Evolutionary conservation across 345 rosid genomes (phyloP).

Genomic region (Lepidium didymum): DNA sequence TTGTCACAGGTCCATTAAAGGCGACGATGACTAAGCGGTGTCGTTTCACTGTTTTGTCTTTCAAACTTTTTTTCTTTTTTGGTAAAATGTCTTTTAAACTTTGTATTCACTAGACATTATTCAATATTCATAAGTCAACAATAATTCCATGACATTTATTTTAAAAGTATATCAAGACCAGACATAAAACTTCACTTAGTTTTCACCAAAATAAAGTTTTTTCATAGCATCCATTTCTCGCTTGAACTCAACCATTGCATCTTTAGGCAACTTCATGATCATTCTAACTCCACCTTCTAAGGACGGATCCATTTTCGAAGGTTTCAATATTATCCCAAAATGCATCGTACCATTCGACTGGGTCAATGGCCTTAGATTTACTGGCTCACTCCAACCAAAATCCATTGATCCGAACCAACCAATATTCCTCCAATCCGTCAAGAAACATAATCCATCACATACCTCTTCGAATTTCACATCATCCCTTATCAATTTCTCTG

Average conservation of each 20-base stretch:
- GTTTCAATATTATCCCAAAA: conserved; percentile 28
- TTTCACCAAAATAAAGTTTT: too few relatives aligned
- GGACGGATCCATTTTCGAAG: conserved; percentile 27
- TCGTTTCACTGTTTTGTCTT: too few relatives aligned
- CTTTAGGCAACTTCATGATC: conserved; percentile 36
- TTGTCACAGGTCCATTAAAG: too few relatives aligned
- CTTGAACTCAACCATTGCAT: conserved; percentile 34
- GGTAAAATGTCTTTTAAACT: too few relatives aligned
- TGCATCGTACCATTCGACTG: background rate
- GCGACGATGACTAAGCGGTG: too few relatives aligned
- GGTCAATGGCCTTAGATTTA: conserved; percentile 26
- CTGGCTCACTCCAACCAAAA: conserved; percentile 38
- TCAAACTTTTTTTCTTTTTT: too few relatives aligned
- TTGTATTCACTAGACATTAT: too few relatives aligned
- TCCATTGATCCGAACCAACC: conserved; percentile 8
- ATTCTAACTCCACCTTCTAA: conserved; percentile 41
- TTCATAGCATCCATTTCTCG: conserved; percentile 18
- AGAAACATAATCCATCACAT: conserved; percentile 17
- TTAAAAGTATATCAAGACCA: too few relatives aligned
- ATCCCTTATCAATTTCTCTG: conserved; percentile 20
- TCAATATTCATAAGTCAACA: too few relatives aligned
- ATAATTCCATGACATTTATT: too few relatives aligned
- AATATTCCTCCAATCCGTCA: conserved; percentile 40
- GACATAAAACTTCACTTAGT: too few relatives aligned
- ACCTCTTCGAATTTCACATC: conserved; percentile 15